phyloP scores from a whole-genome alignment of 306 rosid species.

The Albizia julibrissin region DNA sequence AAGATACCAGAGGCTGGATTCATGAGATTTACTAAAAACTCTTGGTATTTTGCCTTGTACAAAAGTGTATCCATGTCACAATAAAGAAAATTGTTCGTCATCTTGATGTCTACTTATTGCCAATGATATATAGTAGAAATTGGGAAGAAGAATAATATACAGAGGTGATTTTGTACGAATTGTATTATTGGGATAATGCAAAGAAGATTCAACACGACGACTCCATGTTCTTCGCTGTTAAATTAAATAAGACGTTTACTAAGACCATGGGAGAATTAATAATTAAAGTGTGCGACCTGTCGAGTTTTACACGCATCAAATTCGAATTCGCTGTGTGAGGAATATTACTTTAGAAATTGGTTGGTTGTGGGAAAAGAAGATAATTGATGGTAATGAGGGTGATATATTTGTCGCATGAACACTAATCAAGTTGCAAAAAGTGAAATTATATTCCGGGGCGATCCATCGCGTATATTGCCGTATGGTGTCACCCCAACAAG shows the following conservation, averaged over 20 bases:
- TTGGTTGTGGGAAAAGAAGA: not conserved
- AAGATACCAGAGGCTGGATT: constrained; percentile 78
- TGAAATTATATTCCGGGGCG: no score
- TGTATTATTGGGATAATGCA: not conserved
- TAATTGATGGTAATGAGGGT: not conserved
- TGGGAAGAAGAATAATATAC: no score
- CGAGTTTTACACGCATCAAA: not conserved
- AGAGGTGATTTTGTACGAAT: not conserved
- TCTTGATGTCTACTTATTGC: no score
- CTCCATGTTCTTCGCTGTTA: not conserved
- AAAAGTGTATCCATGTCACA: not conserved
- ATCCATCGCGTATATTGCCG: not conserved
- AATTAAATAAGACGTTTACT: not conserved
- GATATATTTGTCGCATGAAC: not conserved
- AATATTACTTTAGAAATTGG: not conserved
- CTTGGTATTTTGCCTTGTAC: not conserved
- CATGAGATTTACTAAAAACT: constrained; percentile 52
- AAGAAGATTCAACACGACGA: not conserved
- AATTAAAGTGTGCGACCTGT: not conserved
- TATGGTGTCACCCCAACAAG: not conserved
- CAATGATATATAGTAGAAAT: no score
- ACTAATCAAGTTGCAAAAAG: not conserved
- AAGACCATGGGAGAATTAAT: not conserved
- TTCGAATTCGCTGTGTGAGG: not conserved
- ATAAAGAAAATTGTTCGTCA: not conserved